Base-by-base conservation (phyloP, 163 green algal genomes). In the Prototheca wickerhamii region DNA sequence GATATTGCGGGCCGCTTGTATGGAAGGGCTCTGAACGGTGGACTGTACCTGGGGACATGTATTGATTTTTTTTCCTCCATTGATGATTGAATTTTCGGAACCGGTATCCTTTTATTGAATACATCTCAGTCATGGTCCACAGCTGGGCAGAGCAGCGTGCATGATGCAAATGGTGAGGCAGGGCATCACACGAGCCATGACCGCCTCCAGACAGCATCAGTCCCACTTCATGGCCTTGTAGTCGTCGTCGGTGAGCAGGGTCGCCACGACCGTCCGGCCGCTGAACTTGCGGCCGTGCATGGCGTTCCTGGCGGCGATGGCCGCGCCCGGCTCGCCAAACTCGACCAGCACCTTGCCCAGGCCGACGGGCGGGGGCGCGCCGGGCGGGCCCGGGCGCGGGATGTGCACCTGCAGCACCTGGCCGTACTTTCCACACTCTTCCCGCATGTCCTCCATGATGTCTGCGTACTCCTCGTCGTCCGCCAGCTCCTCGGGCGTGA, bases 261-360 rank as follows among this genome's bases (percentile, higher is more conserved):
- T 84, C 5, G 79, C 87, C 30, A 80, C 68, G 26, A 96, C 89
- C 4, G 75, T 80, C 46, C 82, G 86, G n/a, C 90, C 93, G 8
- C 73, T 87, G 81, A 98, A 99, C 56, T 87, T 88, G 55, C 91
- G 85, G 6, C 89, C 89, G 68, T 98, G 82, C 79, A 99, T 86
- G 4, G 83, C 80, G 52, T 85, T 83, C 49, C 82, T 76, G 12
- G 92, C 91, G 43, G 76, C 76, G 32, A 87, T 63, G 7, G 90
- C 83, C 2, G 69, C 67, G 8, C 70, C 71, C 26, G 80, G 51
- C 21, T 95, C 86, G 23, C 59, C 71, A 65, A 91, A 99, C 74
- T 95, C 84, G 28, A 94, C 73, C 37, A 93, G 76, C 44, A 96
- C 84, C 74, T 88, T 88, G 68, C 84, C 83, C 18, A 90, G 55